Evolutionary conservation across 2,329 filamentous ascomycete species (phyloP).

Genomic region (Xylogone sp.): DNA sequence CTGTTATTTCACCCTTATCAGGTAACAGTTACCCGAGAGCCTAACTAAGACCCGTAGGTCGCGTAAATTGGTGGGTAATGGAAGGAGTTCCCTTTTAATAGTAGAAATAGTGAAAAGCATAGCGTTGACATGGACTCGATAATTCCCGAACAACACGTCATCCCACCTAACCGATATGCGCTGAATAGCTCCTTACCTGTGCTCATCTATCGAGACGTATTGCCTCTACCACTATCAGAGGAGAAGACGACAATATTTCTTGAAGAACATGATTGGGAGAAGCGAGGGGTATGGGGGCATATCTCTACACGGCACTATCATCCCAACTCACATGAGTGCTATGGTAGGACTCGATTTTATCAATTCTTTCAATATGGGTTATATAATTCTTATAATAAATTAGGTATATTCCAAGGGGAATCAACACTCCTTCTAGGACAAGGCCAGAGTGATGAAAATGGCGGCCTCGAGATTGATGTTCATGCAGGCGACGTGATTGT

Average conservation of each 20-base stretch:
- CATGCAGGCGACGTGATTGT: conserved; percentile 28
- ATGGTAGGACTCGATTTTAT: conserved; percentile 18
- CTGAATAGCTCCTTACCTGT: conserved; percentile 27
- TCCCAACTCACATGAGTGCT: conserved; percentile 31
- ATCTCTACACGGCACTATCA: conserved; percentile 21
- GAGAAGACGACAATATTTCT: conserved; percentile 21
- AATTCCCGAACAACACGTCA: conserved; percentile 17
- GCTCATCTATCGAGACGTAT: conserved; percentile 27
- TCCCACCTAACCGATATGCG: conserved; percentile 17
- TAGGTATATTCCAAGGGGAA: conserved; percentile 15
- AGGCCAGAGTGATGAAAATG: conserved; percentile 12
- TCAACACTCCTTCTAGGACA: conserved; percentile 22
- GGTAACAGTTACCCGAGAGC: not conserved
- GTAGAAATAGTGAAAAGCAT: no score
- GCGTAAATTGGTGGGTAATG: no score
- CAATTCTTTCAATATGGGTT: not conserved
- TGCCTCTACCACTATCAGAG: conserved; percentile 22
- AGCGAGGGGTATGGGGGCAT: not conserved
- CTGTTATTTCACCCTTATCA: no score
- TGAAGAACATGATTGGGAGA: conserved; percentile 23
- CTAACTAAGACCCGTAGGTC: not conserved
- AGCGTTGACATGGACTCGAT: not conserved
- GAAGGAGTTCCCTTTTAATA: no score
- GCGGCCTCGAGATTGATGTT: not conserved
- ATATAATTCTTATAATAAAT: not conserved